Evolutionary conservation across 2,329 filamentous ascomycete species (phyloP), one percentile per base, ranked within the genome.

Genomic region (Geosmithia morbida): DNA sequence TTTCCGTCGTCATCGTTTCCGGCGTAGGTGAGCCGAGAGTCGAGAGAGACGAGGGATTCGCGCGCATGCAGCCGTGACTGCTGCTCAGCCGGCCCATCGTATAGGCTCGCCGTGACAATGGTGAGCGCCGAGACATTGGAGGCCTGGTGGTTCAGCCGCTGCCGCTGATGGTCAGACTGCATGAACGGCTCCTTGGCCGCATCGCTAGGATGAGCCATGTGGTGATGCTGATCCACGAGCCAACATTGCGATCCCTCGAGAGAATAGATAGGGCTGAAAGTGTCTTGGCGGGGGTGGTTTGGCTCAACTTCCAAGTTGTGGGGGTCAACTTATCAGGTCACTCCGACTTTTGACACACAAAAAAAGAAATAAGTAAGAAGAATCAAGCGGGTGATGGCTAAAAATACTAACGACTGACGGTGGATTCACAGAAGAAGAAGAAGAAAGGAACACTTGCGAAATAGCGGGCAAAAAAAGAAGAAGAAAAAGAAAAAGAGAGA

Each of bases 11-110:
- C 48, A 45, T 54, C 55, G 19, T 17, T 18, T 3, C 13, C 18
- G 26, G 6, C 22, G 17, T 43, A 22, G 17, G 26, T 43, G 18
- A n/a, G 8, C 40, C 55, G 51, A 3, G 66, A 64, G 46, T 63
- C 59, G n/a, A 69, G 54, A 3, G 67, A 68, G 17, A 64, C 61
- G 46, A 68, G 57, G 14, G 67, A 66, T 46, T 63, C 62, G 18
- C 61, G 63, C 14, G 59, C 59, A 7, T 61, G 59, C 29, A 65
- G 50, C 17, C 18, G 22, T n/a, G 17, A 2, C 41, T 42, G 41
- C 17, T 42, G 37, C 29, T 33, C 41, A 52, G 37, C 13, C 22
- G 51, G 49, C 7, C 49, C 51, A 19, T 64, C 56, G 51, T 62
- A 57, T 7, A 55, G 54, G 46, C 50, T 54, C 37, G 55, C 49